Base-by-base conservation (phyloP, 352 stramenopile genomes). In the Lagenidium sp. region DNA sequence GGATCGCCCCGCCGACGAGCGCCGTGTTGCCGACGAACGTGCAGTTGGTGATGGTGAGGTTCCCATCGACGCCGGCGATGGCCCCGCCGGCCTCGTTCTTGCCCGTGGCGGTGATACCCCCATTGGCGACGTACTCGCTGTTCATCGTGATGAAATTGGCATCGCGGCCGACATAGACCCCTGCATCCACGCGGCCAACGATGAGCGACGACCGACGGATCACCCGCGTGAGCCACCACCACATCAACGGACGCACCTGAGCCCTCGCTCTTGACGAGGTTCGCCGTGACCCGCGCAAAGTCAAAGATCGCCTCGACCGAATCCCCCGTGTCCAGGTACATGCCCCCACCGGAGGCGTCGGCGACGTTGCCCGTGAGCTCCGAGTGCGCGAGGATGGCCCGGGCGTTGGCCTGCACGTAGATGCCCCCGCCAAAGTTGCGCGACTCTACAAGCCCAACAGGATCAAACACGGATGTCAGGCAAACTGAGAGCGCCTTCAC, bases 1-100 rank as follows among this genome's bases (percentile, higher is more conserved):
- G 55, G 16, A 85, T 54, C 1, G 57, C 65, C 0, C 73, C 73
- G 12, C 73, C 69, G 21, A 47, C 47, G 16, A 67, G 16, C 6
- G 73, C 73, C 4, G 73, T 83, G 32, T 85, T 85, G 18, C 65
- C 63, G 19, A 43, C 34, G 6, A 85, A 54, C 4, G 23, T 36
- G 18, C 68, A 73, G 7, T 24, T 44, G 1, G 36, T 43, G 22
- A 83, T 37, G 1, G 61, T 51, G 11, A 82, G 38, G 10, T 41
- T 41, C 0, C 54, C 69, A 43, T 83, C 73, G 11, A 69, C 42
- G 5, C 50, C 36, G 11, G 63, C 55, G n/a, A 85, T 68, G 0
- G 52, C 73, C 1, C 73, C 73, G 4, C 73, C 73, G 1, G 34
- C 58, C 56, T 85, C 73, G 22, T 65, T 85, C 45, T 74, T 85